Percentiles rank a stretch among this genome's conserved stretches.
phyloP scores from a whole-genome alignment of 2,329 filamentous ascomycete genomes.

The Claviceps humidiphila region DNA sequence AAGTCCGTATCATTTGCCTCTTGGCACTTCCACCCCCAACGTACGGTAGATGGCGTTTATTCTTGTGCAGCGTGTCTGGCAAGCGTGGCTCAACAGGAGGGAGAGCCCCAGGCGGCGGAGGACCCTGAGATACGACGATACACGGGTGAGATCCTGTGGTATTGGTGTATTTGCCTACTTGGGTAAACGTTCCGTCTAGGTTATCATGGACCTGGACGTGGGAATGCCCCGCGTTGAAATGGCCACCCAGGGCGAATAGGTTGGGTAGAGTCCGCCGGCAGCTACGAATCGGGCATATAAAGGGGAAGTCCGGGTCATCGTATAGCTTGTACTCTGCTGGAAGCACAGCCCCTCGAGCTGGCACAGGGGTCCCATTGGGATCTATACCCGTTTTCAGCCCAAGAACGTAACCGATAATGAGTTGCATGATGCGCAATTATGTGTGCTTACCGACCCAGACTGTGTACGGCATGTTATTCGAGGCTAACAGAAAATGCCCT shows the following conservation, averaged over 20 bases:
- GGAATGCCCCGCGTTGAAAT: constrained; percentile 15
- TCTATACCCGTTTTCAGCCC: neutral
- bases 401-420: neutral
- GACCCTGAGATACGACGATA: constrained; percentile 16
- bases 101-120: constrained; percentile 9
- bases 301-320: constrained; percentile 12
- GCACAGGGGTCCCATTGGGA: neutral
- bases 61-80: neutral
- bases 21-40: neutral
- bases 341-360: constrained; percentile 17
- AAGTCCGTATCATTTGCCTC: neutral
- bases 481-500: neutral
- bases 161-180: constrained; percentile 15
- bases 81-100: constrained; percentile 5
- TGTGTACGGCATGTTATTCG: constrained; percentile 1
- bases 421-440: neutral
- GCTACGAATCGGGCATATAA: constrained; percentile 24
- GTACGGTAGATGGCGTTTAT: neutral
- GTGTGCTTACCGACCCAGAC: neutral
- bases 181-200: constrained; percentile 24
- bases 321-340: constrained; percentile 19
- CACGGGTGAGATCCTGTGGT: constrained; percentile 12
- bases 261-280: constrained; percentile 18
- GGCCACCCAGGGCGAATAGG: constrained; percentile 13
- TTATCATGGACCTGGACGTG: constrained; percentile 25